A percentile compares a stretch with the other conserved stretches of the same genome.
Evolutionary conservation across 108 stramenopile species (phyloP).

Genomic region (Cyclotella choctawhatcheeana): DNA sequence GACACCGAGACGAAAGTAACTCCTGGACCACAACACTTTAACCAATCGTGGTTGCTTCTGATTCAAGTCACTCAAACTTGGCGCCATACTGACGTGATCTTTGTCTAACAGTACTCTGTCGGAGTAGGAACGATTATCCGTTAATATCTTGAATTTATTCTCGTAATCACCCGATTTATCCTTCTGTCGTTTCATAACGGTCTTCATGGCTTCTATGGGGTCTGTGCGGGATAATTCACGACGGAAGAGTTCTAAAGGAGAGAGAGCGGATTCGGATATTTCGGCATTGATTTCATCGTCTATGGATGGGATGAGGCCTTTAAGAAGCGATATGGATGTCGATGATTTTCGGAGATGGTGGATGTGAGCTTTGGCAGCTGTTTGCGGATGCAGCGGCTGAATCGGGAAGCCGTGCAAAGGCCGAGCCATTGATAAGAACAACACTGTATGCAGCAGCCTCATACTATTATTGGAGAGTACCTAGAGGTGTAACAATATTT

Average conservation of each 20-base stretch:
- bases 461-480: no score
- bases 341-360: not conserved
- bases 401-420: no score
- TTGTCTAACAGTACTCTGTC: conserved; percentile 22
- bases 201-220: not conserved
- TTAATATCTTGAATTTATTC: conserved; percentile 22
- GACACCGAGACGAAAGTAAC: conserved; percentile 25
- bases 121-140: conserved; percentile 15
- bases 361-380: no score
- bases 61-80: conserved; percentile 32
- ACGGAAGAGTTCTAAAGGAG: conserved; percentile 10
- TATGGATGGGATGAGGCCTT: conserved; percentile 14
- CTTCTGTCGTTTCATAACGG: conserved; percentile 3
- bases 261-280: conserved; percentile 6
- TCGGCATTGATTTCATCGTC: conserved; percentile 26
- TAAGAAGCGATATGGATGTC: conserved; percentile 8
- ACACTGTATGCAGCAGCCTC: no score
- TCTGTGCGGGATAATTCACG: conserved; percentile 10
- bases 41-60: conserved; percentile 1
- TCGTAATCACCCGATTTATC: conserved; percentile 21
- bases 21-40: conserved; percentile 15
- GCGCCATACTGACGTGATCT: conserved; percentile 14
- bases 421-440: no score
- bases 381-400: no score
- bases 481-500: no score